Base-by-base conservation (phyloP, 176 grass and related monocot genomes). In the Pontederia paniculata region DNA sequence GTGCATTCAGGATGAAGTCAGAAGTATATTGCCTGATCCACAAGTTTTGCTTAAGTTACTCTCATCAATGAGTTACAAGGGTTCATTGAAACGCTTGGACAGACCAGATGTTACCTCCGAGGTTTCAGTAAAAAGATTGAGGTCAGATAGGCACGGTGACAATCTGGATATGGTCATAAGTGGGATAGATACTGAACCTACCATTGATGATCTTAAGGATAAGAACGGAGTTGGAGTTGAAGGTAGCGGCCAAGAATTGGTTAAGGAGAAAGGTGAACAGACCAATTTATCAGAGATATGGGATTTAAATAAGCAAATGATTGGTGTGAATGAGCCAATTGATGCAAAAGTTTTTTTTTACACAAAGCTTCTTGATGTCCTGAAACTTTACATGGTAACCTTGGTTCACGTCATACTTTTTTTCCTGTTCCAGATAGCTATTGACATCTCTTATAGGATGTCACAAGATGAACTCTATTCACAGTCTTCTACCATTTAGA, bases 11-110 rank as follows among this genome's bases (percentile, higher is more conserved):
- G 82, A 95, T 57, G 79, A 80, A 51, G 62, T 86, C 18, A 84
- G 77, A 18, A 79, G 62, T 66, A 67, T 67, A 60, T 76, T 96
- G 50, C 85, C 90, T 78, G 90, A 96, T 75, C 79, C 79, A 13
- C 90, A 96, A 82, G 85, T 96, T 23, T 58, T 89, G 46, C 68
- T 89, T n/a, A 96, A 96, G 77, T 78, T 96, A 72, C 76, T 96
- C 12, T 89, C 85, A 50, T 80, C 76, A 70, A 48, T 71, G 31
- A 69, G 85, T 75, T 73, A 70, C 68, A 83, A 75, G 66, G 58
- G 70, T 80, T 65, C 80, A 52, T 54, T 54, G 65, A 64, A 22
- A 44, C 67, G 54, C 52, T 58, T 18, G 52, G 83, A 89, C 66
- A 89, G 80, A 65, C 57, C 25, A 15, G 15, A 21, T 41, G 55